Evolutionary conservation across 2,329 filamentous ascomycete genomes (phyloP).

Genomic region (Colletotrichum somersetense): DNA sequence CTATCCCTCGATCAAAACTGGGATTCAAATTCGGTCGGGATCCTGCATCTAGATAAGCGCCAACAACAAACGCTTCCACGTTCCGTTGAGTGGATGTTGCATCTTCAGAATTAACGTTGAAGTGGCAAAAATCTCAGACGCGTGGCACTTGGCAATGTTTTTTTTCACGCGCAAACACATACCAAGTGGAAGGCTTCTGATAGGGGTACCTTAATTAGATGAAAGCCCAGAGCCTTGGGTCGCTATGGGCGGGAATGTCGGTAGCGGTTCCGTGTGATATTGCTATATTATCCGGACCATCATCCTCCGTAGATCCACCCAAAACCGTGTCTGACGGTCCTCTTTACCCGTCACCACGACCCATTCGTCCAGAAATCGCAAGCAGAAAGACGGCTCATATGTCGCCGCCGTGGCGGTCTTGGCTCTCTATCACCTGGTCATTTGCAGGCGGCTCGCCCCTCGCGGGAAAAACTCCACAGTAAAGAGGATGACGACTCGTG

Average conservation of each 20-base stretch:
- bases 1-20: no score
- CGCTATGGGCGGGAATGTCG: slow-evolving; percentile 27
- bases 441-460: background rate
- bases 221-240: slow-evolving; percentile 37
- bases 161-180: background rate
- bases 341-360: background rate
- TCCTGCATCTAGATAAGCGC: background rate
- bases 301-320: slow-evolving; percentile 33
- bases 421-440: slow-evolving; percentile 30
- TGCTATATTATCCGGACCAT: slow-evolving; percentile 33
- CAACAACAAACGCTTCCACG: background rate
- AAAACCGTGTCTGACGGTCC: background rate
- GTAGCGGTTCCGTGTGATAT: slow-evolving; percentile 17
- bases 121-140: background rate
- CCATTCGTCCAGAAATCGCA: slow-evolving; percentile 20
- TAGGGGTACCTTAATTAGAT: background rate
- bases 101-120: background rate
- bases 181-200: background rate
- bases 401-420: slow-evolving; percentile 37
- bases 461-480: background rate
- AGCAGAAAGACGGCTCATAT: slow-evolving; percentile 11
- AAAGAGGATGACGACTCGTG: background rate
- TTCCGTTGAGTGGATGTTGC: background rate
- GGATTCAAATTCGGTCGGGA: background rate
- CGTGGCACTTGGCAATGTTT: no score